These are phyloP conservation scores for Stemphylium vesicarium DNA, from an alignment of 2,329 filamentous ascomycete genomes.

Conservation along the genomic window DNA sequence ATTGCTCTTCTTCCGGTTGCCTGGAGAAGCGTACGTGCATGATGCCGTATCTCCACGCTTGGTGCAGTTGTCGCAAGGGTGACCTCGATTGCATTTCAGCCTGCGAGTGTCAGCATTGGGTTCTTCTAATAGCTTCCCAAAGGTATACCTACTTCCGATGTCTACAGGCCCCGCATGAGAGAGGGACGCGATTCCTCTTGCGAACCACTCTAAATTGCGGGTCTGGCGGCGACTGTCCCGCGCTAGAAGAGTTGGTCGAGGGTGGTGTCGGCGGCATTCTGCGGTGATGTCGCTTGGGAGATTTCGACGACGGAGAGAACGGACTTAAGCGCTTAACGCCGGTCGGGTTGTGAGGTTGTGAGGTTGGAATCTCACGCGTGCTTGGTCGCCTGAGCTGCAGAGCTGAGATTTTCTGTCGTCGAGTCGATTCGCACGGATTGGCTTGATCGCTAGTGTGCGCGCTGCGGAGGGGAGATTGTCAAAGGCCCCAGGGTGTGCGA, in stretches of 20 bases:
- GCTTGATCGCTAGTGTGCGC: slow-evolving; percentile 8
- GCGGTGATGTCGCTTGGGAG: slow-evolving; percentile 1
- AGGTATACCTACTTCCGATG: slow-evolving; percentile 76
- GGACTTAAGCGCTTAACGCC: slow-evolving; percentile 37
- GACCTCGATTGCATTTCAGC: slow-evolving; percentile 90
- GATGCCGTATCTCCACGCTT: slow-evolving; percentile 82
- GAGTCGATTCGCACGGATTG: slow-evolving; percentile 11
- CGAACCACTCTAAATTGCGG: slow-evolving; percentile 86
- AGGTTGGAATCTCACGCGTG: slow-evolving; percentile 10
- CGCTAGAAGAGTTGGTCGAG: slow-evolving; percentile 77
- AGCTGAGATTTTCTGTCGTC: background rate
- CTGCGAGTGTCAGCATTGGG: slow-evolving; percentile 46
- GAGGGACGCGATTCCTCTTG: slow-evolving; percentile 87
- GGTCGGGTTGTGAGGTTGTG: slow-evolving; percentile 5
- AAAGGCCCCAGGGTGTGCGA: slow-evolving; percentile 22
- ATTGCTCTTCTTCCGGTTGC: slow-evolving; percentile 73
- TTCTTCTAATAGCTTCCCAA: background rate
- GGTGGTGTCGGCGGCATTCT: slow-evolving; percentile 77
- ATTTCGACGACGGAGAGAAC: slow-evolving; percentile 16
- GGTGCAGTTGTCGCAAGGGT: slow-evolving; percentile 93
- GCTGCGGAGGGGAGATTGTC: slow-evolving; percentile 13
- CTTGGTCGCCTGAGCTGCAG: slow-evolving; percentile 9
- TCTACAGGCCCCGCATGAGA: slow-evolving; percentile 90
- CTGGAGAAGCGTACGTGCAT: slow-evolving; percentile 79
- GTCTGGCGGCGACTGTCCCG: slow-evolving; percentile 83